Percentiles rank a stretch among this genome's conserved stretches.
phyloP scores from a whole-genome alignment of 2,329 filamentous ascomycete genomes.

The Clonostachys byssicola region DNA sequence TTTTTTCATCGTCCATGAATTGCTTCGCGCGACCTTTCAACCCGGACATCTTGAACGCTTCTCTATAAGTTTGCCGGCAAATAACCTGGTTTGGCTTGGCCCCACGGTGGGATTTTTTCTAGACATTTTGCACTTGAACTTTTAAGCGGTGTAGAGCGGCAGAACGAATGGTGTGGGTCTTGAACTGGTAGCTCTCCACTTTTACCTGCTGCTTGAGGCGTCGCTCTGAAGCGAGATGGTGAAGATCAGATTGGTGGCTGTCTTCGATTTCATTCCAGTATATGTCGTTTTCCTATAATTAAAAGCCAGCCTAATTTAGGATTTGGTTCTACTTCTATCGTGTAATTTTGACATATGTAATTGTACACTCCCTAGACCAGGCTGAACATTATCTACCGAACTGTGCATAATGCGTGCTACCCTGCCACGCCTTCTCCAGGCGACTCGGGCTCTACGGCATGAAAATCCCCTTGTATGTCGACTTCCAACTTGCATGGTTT shows the following conservation, averaged over 20 bases:
- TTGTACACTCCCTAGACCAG: too few relatives aligned
- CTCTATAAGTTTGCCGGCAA: neutral
- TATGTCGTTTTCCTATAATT: too few relatives aligned
- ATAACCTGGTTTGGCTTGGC: slow-evolving; percentile 1
- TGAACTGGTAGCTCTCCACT: neutral
- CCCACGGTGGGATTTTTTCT: slow-evolving; percentile 28
- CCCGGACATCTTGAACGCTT: neutral
- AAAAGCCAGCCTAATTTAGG: too few relatives aligned
- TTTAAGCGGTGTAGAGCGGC: slow-evolving; percentile 46
- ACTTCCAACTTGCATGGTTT: slow-evolving; percentile 1
- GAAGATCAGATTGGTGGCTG: too few relatives aligned
- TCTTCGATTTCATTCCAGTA: too few relatives aligned
- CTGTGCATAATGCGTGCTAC: slow-evolving; percentile 11
- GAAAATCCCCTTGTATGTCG: slow-evolving; percentile 76
- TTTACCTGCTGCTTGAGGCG: too few relatives aligned
- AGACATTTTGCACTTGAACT: slow-evolving; percentile 26
- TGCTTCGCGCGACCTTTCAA: slow-evolving; percentile 51
- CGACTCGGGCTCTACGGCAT: slow-evolving; percentile 44
- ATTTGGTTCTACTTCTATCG: too few relatives aligned
- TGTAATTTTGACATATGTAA: too few relatives aligned
- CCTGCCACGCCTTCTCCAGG: slow-evolving; percentile 26
- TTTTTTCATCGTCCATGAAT: slow-evolving; percentile 59
- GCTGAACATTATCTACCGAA: too few relatives aligned
- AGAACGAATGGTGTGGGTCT: slow-evolving; percentile 21
- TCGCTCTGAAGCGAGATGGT: too few relatives aligned